A percentile compares a stretch with the other conserved stretches of the same genome.
phyloP scores from a whole-genome alignment of 148 eudicot species.

The Camellia japonica region DNA sequence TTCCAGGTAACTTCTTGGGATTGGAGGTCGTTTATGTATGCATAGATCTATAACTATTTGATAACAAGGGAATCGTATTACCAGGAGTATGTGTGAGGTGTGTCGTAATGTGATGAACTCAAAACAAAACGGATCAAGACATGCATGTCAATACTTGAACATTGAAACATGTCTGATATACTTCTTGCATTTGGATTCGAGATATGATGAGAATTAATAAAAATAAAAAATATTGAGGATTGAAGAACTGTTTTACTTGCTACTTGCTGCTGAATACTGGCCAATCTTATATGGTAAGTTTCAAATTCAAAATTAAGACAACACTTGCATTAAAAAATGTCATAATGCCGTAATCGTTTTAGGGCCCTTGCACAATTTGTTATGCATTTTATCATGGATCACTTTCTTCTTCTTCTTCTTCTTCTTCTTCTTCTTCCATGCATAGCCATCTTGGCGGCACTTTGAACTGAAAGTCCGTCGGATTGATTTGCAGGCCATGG shows the following conservation, averaged over 20 bases:
- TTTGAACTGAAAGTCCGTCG: background rate
- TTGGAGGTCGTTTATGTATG: background rate
- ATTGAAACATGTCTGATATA: background rate
- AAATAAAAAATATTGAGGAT: background rate
- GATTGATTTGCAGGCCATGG: constrained; percentile 81
- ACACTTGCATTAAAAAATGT: background rate
- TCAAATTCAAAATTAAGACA: background rate
- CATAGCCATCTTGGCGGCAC: background rate
- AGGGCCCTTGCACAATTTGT: background rate
- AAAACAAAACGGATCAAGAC: background rate
- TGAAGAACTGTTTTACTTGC: background rate
- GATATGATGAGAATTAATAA: too few species aligned
- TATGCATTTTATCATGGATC: background rate
- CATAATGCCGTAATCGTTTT: background rate
- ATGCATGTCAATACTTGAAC: background rate
- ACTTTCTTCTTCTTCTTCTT: background rate
- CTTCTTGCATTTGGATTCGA: background rate
- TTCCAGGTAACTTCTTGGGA: constrained; percentile 55
- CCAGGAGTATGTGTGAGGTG: background rate
- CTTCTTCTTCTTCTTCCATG: background rate
- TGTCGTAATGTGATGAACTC: background rate
- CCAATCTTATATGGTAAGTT: background rate
- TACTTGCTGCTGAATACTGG: background rate
- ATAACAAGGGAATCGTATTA: background rate
- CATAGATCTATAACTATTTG: background rate